These are phyloP conservation scores for Tuber calosporum DNA, from an alignment of 495 filamentous ascomycete genomes.

Conservation along the genomic window DNA sequence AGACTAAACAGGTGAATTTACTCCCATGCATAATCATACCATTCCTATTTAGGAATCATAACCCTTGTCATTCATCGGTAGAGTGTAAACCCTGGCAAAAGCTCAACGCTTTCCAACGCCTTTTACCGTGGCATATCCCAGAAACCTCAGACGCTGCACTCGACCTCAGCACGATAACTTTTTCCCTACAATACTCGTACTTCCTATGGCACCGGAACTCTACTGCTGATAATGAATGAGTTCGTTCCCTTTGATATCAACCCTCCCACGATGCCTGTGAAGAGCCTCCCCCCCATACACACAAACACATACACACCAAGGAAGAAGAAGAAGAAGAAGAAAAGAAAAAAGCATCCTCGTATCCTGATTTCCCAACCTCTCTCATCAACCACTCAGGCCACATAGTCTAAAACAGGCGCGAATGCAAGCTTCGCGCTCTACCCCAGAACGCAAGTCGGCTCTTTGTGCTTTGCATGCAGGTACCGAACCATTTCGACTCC, in stretches of 20 bases:
- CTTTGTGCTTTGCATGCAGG: not conserved
- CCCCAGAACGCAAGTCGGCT: not conserved
- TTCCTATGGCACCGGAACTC: not conserved
- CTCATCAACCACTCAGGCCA: not conserved
- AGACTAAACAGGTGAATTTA: conserved; percentile 35
- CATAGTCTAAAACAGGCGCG: conserved; percentile 1
- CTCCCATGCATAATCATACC: conserved; percentile 20
- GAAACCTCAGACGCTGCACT: not conserved
- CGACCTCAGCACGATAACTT: not conserved
- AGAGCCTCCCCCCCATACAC: not conserved
- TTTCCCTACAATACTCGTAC: not conserved
- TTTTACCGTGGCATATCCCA: not conserved
- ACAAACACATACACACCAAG: not conserved
- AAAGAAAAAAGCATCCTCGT: not conserved
- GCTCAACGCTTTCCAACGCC: not conserved
- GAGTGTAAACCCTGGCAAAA: not conserved
- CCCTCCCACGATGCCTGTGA: not conserved
- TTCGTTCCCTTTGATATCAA: not conserved
- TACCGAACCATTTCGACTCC: not conserved
- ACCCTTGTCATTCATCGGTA: not conserved
- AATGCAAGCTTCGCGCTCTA: conserved; percentile 2
- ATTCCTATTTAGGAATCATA: conserved; percentile 24
- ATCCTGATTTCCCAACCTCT: not conserved
- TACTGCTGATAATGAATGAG: not conserved
- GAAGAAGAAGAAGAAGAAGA: not conserved